Evolutionary conservation across 331 rosid genomes (phyloP).

Genomic region (Cucumis variabilis): DNA sequence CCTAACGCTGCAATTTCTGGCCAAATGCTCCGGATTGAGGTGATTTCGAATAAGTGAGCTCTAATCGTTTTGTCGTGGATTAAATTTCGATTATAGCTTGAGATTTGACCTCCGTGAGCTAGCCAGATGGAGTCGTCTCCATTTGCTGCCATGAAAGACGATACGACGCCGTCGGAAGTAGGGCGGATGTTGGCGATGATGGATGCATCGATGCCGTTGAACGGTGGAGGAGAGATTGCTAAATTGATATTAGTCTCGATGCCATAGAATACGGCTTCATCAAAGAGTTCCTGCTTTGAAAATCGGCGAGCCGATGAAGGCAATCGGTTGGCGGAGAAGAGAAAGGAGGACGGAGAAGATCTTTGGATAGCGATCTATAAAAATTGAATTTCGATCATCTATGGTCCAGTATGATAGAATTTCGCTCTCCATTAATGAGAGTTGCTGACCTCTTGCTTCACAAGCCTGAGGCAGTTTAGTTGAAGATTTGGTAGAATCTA

Average conservation of each 20-base stretch:
- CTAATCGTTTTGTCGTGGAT: constrained; percentile 63
- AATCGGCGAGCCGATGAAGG: constrained; percentile 71
- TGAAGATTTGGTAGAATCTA: no score
- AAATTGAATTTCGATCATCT: constrained; percentile 55
- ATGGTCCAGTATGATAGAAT: constrained; percentile 61
- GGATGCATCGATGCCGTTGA: constrained; percentile 79
- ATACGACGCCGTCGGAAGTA: constrained; percentile 71
- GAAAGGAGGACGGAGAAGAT: constrained; percentile 84
- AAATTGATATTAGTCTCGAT: constrained; percentile 65
- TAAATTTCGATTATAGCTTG: constrained; percentile 74
- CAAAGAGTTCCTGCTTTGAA: constrained; percentile 79
- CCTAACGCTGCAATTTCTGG: constrained; percentile 79
- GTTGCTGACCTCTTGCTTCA: no score
- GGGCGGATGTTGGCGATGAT: constrained; percentile 57
- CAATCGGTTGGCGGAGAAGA: constrained; percentile 74
- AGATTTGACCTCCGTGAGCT: constrained; percentile 86
- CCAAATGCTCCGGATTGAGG: constrained; percentile 70
- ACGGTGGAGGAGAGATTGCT: constrained; percentile 64
- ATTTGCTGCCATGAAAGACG: constrained; percentile 54
- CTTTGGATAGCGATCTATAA: constrained; percentile 92
- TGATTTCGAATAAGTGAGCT: constrained; percentile 72
- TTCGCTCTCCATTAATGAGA: no score
- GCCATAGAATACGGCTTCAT: constrained; percentile 85
- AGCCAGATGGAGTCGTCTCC: constrained; percentile 82
- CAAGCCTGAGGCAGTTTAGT: no score